Percentiles rank a stretch among this genome's conserved stretches.
Conservation (phyloP, 75 land plant genomes). For the Sequoia sempervirens region DNA sequence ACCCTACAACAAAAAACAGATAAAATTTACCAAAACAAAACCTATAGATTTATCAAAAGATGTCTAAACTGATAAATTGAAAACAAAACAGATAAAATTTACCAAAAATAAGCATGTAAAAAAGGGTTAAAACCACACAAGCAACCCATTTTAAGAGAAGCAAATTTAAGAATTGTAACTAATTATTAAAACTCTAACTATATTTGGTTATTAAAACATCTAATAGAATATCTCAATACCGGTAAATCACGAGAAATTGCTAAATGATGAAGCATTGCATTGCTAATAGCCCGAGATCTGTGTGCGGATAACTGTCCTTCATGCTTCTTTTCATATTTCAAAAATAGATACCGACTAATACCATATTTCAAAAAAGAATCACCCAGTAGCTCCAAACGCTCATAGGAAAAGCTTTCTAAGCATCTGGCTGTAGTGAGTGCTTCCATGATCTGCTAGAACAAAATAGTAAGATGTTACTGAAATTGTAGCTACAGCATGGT, state of each 20-base stretch:
- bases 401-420: slow-evolving; percentile 75
- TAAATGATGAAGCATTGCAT: slow-evolving; percentile 70
- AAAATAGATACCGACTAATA: slow-evolving; percentile 73
- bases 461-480: not conserved
- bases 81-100: too few relatives aligned
- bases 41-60: not conserved
- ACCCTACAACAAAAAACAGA: not conserved
- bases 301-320: slow-evolving; percentile 77
- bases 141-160: not conserved
- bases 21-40: not conserved
- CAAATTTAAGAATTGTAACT: not conserved
- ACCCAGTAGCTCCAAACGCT: slow-evolving; percentile 84
- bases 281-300: slow-evolving; percentile 57
- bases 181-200: not conserved
- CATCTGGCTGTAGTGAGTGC: slow-evolving; percentile 82
- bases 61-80: too few relatives aligned
- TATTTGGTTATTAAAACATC: not conserved
- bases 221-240: slow-evolving; percentile 21
- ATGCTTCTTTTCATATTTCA: slow-evolving; percentile 67
- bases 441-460: slow-evolving; percentile 59
- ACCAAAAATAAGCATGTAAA: too few relatives aligned
- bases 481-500: not conserved
- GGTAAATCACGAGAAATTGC: slow-evolving; percentile 65
- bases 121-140: too few relatives aligned
- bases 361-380: slow-evolving; percentile 95